A percentile compares a stretch with the other conserved stretches of the same genome.
These are phyloP conservation scores for Aurifilum marmelostoma DNA, from an alignment of 2,329 filamentous ascomycete genomes.

Conservation along the genomic window DNA sequence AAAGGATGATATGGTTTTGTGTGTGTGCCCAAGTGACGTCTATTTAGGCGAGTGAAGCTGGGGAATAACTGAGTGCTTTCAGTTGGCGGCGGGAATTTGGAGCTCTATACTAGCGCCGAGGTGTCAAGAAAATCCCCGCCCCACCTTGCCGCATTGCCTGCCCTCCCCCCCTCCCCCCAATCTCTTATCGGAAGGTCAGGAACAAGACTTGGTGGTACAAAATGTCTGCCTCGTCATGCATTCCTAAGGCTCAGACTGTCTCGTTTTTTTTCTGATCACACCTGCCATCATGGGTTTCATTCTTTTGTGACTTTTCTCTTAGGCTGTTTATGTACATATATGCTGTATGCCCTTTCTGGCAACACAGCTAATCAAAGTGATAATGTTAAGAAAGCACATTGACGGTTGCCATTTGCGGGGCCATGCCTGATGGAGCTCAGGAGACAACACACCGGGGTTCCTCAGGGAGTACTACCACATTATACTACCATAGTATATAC, in stretches of 20 bases:
- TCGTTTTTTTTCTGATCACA: slow-evolving; percentile 5
- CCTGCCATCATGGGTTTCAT: neutral
- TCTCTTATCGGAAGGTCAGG: slow-evolving; percentile 1
- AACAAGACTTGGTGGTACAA: neutral
- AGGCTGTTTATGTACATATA: too few relatives aligned
- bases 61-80: neutral
- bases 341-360: too few relatives aligned
- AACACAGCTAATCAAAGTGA: neutral
- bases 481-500: neutral
- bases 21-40: slow-evolving; percentile 9
- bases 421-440: neutral
- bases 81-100: slow-evolving; percentile 11
- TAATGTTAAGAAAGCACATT: neutral
- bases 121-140: neutral
- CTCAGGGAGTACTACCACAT: neutral
- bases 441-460: neutral
- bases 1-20: neutral
- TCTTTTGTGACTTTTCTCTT: neutral
- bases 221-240: neutral
- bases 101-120: slow-evolving; percentile 5
- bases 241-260: neutral
- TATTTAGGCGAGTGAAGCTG: neutral
- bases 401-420: neutral
- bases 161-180: neutral
- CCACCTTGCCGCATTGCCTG: slow-evolving; percentile 9